Base-by-base conservation (phyloP, 306 rosid genomes). In the Rosa multiflora region DNA sequence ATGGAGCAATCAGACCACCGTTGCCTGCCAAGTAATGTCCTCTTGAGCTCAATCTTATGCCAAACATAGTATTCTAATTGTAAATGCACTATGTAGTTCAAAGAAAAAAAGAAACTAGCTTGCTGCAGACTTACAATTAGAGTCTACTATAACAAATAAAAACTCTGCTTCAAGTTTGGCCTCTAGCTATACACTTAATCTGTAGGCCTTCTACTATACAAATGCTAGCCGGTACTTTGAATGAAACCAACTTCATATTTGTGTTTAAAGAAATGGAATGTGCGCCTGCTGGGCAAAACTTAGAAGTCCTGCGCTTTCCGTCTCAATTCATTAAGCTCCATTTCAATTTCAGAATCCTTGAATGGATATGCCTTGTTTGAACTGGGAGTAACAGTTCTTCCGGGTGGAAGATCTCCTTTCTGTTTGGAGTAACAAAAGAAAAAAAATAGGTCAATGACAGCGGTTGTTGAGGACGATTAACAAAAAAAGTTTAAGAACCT, bases 321-420 rank as follows among this genome's bases (percentile, higher is more conserved):
- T 82, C 97, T 90, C 88, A 94, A 80, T 85, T 74, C 90, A 64
- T 94, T 92, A 73, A 91, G 98, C 82, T 94, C 96, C 79, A 43
- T 83, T 87, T 94, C 97, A 58, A 94, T 94, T 75, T 89, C 97
- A 10, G 91, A 61, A 82, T 94, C 98, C 78, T 88, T 90, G 85
- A 91, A 82, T 21, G 97, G 97, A 52, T 64, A 86, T 70, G 91
- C 81, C 56, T 77, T 81, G 80, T 68, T 83, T 0, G 83, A 32
- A 72, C 82, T 86, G 10, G 86, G 40, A 56, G 80, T 21, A 47
- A 46, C 70, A 58, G 90, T 89, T 90, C 97, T 90, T 82, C 98
- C 98, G 5, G 94, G 97, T 35, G 97, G 98, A 77, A 94, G 97
- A 76, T 94, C 94, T 63, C 98, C 98, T 88, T 91, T 94, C 98